Percentiles rank a stretch among this genome's conserved stretches.
These are phyloP conservation scores for Thielaviopsis ethacetica DNA, from an alignment of 2,329 filamentous ascomycete species.

Conservation along the genomic window DNA sequence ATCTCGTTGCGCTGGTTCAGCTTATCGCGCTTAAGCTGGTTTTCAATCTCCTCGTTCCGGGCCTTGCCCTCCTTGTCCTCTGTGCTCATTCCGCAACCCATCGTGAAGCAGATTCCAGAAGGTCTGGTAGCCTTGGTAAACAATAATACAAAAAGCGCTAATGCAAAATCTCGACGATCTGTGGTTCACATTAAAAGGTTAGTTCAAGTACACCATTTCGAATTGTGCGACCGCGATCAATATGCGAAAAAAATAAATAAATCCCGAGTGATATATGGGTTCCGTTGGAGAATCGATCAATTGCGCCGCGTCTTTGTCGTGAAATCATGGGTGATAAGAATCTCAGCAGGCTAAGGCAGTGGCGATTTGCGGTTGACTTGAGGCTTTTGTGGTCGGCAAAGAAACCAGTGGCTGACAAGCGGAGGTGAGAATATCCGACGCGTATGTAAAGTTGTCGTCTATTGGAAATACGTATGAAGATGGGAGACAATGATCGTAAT, in stretches of 20 bases:
- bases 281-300: not conserved
- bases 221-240: too few species aligned
- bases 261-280: not conserved
- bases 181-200: not conserved
- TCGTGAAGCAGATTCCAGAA: conserved; percentile 33
- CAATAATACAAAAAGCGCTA: conserved; percentile 4
- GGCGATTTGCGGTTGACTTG: not conserved
- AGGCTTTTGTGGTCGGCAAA: not conserved
- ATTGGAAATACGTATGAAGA: not conserved
- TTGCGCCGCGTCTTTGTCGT: not conserved
- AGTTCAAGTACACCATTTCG: not conserved
- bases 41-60: conserved; percentile 99
- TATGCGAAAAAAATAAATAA: too few species aligned
- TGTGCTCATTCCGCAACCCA: conserved; percentile 99
- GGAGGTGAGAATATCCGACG: not conserved
- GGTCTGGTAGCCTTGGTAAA: conserved; percentile 6
- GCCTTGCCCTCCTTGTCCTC: conserved; percentile 99
- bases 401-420: not conserved
- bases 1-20: conserved; percentile 99
- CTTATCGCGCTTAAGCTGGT: conserved; percentile 95
- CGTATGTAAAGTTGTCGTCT: not conserved
- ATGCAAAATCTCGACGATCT: not conserved
- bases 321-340: not conserved
- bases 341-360: not conserved
- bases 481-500: not conserved